These are phyloP conservation scores for Neoarthrinium moseri DNA, from an alignment of 2,329 filamentous ascomycete genomes.

Conservation along the genomic window DNA sequence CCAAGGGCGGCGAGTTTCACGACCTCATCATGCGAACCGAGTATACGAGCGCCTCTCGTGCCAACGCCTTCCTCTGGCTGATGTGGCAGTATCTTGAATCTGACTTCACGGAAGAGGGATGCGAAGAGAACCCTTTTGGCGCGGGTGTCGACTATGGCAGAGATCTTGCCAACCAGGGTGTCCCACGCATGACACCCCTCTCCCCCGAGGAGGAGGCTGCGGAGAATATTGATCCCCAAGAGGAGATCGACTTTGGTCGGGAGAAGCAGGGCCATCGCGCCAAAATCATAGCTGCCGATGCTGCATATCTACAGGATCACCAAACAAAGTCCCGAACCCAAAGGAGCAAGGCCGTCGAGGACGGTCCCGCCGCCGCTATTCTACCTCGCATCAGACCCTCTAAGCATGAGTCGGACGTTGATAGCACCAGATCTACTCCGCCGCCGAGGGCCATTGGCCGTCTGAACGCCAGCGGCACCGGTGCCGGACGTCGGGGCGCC, in stretches of 20 bases:
- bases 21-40: slow-evolving; percentile 92
- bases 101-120: slow-evolving; percentile 86
- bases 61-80: slow-evolving; percentile 89
- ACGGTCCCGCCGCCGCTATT: slow-evolving; percentile 53
- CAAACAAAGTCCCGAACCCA: slow-evolving; percentile 38
- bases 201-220: slow-evolving; percentile 60
- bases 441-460: slow-evolving; percentile 41
- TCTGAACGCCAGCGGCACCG: slow-evolving; percentile 32
- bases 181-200: slow-evolving; percentile 66
- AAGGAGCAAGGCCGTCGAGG: slow-evolving; percentile 37
- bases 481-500: slow-evolving; percentile 40
- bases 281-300: slow-evolving; percentile 73
- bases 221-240: slow-evolving; percentile 73
- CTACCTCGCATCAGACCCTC: slow-evolving; percentile 62
- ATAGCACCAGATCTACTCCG: slow-evolving; percentile 52
- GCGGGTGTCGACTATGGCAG: slow-evolving; percentile 63
- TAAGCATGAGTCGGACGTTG: slow-evolving; percentile 58
- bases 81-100: slow-evolving; percentile 99
- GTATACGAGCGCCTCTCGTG: slow-evolving; percentile 77
- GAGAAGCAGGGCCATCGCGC: slow-evolving; percentile 71
- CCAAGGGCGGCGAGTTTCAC: slow-evolving; percentile 83
- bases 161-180: slow-evolving; percentile 65
- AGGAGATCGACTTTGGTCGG: slow-evolving; percentile 34
- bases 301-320: slow-evolving; percentile 63
- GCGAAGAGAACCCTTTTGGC: slow-evolving; percentile 88